Base-by-base conservation (phyloP, 2,329 filamentous ascomycete species). In the Juglanconis juglandina region DNA sequence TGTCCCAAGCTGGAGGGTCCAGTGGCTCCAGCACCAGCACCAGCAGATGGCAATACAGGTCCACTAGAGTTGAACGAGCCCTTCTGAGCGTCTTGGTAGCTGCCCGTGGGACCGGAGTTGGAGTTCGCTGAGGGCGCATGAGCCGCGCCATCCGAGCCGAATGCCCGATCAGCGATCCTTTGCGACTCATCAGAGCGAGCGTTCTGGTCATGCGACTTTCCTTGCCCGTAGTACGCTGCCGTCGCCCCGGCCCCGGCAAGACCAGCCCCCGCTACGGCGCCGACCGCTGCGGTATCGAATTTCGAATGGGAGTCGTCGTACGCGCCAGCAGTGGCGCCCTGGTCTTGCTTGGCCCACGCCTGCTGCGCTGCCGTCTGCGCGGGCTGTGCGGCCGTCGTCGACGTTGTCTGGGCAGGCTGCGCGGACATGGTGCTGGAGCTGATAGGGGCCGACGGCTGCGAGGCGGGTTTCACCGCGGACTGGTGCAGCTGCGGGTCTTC, bases 1-100 rank as follows among this genome's bases (percentile, higher is more conserved):
- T 61, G 58, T 0, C 51, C 59, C 11, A 65, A 60, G 3, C 62
- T 63, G 52, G 49, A 61, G 35, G 63, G 61, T 30, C 52, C 37
- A 9, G 48, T 35, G 5, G 32, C 24, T 10, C 51, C 57, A 42
- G n/a, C 5, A 3, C 51, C 57, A 42, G n/a, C 5, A 3, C 9
- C 39, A 3, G 46, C 35, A 14, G 55, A 51, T 10, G 47, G 10
- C 48, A 34, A 5, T 8, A 37, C 56, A 13, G 48, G 17, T 11
- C 44, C 44, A 5, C 5, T 2, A 24, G 5, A 4, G 13, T 17
- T 47, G 33, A 39, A 35, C 8, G 49, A 6, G 11, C 6, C 30
- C 34, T n/a, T 41, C 1, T 10, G 10, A 5, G 17, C 5, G 10
- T 24, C 24, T 24, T 24, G 24, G 39, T 9, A 42, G 3, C 17